A percentile compares a stretch with the other conserved stretches of the same genome.
These are phyloP conservation scores for Vinca minor DNA, from an alignment of 257 asterid genomes.

Conservation along the genomic window DNA sequence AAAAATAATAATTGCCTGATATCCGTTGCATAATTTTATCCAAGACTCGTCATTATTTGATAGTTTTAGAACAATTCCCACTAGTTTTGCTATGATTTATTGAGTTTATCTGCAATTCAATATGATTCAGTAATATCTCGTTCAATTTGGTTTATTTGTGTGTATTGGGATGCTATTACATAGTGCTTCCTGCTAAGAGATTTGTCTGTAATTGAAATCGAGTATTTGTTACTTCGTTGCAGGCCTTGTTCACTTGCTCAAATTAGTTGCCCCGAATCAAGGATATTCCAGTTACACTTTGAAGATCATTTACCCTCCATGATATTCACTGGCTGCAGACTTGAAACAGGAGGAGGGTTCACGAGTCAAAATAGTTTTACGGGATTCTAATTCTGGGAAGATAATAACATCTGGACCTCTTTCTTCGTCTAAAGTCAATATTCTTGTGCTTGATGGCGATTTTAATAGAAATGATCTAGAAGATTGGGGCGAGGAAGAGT, in stretches of 20 bases:
- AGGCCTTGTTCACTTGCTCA: conserved; percentile 33
- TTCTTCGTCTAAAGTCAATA: conserved; percentile 41
- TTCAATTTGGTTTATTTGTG: neutral
- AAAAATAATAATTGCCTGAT: neutral
- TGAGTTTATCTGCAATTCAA: neutral
- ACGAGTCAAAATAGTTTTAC: conserved; percentile 34
- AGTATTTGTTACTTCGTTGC: neutral
- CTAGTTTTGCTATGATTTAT: neutral
- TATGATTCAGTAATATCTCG: neutral
- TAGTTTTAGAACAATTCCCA: neutral
- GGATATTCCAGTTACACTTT: conserved; percentile 48
- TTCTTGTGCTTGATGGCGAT: conserved; percentile 76
- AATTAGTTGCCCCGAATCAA: conserved; percentile 27
- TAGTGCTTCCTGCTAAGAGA: neutral
- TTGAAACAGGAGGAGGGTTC: conserved; percentile 30
- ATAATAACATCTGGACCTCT: conserved; percentile 44
- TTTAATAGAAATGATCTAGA: conserved; percentile 46
- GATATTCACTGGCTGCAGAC: conserved; percentile 49
- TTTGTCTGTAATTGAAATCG: neutral
- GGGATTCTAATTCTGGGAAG: conserved; percentile 32
- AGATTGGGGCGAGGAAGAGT: conserved; percentile 60
- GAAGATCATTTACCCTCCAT: conserved; percentile 33
- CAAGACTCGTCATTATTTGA: conserved; percentile 2
- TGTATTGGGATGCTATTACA: neutral
- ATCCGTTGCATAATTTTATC: neutral